Evolutionary conservation across 192 early-diverging fungal genomes (phyloP).

Genomic region (Podila clonocystis): DNA sequence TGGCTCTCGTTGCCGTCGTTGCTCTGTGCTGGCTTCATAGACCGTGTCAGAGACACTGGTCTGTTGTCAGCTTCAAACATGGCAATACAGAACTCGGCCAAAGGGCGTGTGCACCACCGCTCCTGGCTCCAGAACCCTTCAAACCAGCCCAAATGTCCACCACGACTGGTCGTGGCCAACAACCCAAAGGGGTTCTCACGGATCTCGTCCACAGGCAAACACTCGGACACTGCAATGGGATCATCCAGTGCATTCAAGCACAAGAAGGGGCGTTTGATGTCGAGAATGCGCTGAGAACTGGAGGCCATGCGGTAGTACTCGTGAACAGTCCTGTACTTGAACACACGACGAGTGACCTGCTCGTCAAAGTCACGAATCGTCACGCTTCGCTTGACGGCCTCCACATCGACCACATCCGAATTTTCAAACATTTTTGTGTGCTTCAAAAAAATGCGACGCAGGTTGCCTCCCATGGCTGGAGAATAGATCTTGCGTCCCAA

Average conservation of each 20-base stretch:
- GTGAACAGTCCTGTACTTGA: constrained; percentile 82
- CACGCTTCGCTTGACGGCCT: constrained; percentile 57
- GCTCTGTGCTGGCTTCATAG: background rate
- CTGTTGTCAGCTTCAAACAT: constrained; percentile 54
- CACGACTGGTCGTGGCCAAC: constrained; percentile 80
- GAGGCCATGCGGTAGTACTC: constrained; percentile 84
- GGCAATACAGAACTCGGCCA: constrained; percentile 75
- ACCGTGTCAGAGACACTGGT: constrained; percentile 25
- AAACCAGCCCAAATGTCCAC: constrained; percentile 96
- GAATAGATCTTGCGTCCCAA: constrained; percentile 57
- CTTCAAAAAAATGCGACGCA: constrained; percentile 54
- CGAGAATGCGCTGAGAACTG: constrained; percentile 65
- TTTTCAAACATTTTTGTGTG: constrained; percentile 42
- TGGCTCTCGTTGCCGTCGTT: constrained; percentile 4
- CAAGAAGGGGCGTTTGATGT: constrained; percentile 83
- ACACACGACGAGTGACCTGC: constrained; percentile 71
- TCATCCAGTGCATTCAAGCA: constrained; percentile 90
- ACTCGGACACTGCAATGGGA: constrained; percentile 78
- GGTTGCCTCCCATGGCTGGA: constrained; percentile 56
- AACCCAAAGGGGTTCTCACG: constrained; percentile 81
- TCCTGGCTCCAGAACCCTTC: constrained; percentile 58
- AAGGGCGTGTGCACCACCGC: constrained; percentile 72
- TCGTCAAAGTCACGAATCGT: constrained; percentile 90
- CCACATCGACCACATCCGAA: constrained; percentile 21
- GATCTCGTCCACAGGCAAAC: constrained; percentile 79